These are phyloP conservation scores for Piromyces finnis DNA, from an alignment of 192 early-diverging fungal genomes.

Conservation along the genomic window DNA sequence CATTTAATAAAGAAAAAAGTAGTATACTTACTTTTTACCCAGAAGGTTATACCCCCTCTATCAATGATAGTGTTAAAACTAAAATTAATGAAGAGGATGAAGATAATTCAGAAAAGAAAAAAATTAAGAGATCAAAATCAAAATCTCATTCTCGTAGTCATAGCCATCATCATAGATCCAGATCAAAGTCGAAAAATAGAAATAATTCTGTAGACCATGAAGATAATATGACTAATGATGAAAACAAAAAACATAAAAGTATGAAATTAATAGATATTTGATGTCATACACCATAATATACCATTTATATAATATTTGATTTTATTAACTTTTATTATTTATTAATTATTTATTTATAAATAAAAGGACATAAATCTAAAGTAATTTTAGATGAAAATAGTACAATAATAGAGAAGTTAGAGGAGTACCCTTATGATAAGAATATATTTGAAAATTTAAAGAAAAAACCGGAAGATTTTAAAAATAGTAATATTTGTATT, in stretches of 20 bases:
- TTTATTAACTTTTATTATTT: no score
- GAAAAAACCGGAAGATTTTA: neutral
- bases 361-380: neutral
- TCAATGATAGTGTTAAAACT: neutral
- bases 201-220: neutral
- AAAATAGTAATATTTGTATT: neutral
- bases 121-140: neutral
- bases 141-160: neutral
- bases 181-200: neutral
- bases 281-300: no score
- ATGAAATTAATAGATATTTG: no score
- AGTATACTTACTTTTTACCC: neutral
- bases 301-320: no score
- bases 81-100: neutral
- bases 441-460: neutral
- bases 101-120: neutral
- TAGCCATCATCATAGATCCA: neutral
- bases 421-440: neutral
- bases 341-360: neutral
- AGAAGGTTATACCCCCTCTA: neutral
- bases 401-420: neutral
- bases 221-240: neutral
- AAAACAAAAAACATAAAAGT: neutral
- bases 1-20: neutral
- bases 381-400: neutral